Evolutionary conservation across 2,329 filamentous ascomycete genomes (phyloP), one percentile per base, ranked within the genome.

Genomic region (Hypoxylon sp.): DNA sequence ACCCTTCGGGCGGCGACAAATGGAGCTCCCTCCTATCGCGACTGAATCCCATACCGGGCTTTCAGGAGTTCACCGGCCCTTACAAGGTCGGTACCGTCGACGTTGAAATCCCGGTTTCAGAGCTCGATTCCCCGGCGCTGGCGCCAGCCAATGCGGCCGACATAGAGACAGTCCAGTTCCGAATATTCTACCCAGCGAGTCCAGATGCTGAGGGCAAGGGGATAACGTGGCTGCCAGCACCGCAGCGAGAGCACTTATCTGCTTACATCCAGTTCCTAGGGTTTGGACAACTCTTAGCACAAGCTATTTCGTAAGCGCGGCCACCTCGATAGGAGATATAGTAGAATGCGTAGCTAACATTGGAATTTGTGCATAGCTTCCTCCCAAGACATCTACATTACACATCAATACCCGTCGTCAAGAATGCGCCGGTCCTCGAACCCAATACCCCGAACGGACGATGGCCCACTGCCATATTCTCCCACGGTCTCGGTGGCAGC

Each of bases 401-500:
- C 74, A 87, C 91, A 48, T 84, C 87, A 1, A 89, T 94, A 24
- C 91, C 91, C 5, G 90, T 87, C 24, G 82, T 87, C 68, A 89
- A 91, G 69, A 91, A 93, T 74, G 91, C 91, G 10, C 81, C 84
- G 5, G 77, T 94, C 6, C 83, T 88, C 73, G 62, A 80, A 61
- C 72, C 87, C 61, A 72, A 79, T 10, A 78, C 81, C 3, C 72
- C 80, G 3, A 78, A 80, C 61, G 79, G 82, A 58, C 81, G 87
- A 79, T 95, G 91, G 90, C 92, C 93, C 0, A 90, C 92, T 0
- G 88, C 93, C 80, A 82, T 97, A 65, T 96, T 97, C 78, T 95
- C 92, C 1, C 93, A 97, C 74, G 93, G 93, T 0, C 82, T 97
- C 1, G 93, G 91, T 37, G 93, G 93, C 37, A 89, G 87, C 62